Conservation (phyloP, 306 rosid genomes). For the Rubus parviflorus region DNA sequence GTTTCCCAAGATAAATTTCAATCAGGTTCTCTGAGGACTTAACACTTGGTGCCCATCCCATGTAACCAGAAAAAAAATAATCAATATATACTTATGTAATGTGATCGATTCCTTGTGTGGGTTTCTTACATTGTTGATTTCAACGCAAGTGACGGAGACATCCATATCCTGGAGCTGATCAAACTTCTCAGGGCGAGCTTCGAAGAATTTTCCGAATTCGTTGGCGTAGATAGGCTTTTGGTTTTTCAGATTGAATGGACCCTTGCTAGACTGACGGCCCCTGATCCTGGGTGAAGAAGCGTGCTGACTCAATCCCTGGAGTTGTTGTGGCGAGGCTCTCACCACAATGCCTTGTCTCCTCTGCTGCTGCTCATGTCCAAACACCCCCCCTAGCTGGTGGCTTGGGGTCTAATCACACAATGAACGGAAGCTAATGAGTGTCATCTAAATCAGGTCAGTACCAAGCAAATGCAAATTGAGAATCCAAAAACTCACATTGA, state of each 20-base stretch:
- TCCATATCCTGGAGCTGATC: slow-evolving; percentile 39
- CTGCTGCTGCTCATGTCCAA: slow-evolving; percentile 18
- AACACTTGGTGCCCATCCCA: neutral
- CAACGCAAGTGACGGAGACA: slow-evolving; percentile 18
- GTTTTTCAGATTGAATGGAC: slow-evolving; percentile 29
- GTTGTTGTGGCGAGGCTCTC: slow-evolving; percentile 37
- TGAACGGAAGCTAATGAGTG: neutral
- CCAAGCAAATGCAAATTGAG: neutral
- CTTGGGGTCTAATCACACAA: slow-evolving; percentile 26
- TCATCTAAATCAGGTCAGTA: neutral
- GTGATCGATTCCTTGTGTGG: neutral
- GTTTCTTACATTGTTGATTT: slow-evolving; percentile 35
- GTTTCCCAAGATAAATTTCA: neutral
- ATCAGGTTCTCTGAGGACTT: neutral
- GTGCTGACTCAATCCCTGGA: slow-evolving; percentile 36
- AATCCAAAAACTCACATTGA: slow-evolving; percentile 27
- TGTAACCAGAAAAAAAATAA: no score
- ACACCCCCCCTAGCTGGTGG: slow-evolving; percentile 27
- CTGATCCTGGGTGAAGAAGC: slow-evolving; percentile 26
- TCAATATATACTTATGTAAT: neutral
- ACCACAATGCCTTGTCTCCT: slow-evolving; percentile 21
- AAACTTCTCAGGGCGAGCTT: slow-evolving; percentile 43
- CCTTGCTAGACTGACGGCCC: slow-evolving; percentile 13
- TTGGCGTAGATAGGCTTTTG: slow-evolving; percentile 27
- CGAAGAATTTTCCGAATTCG: slow-evolving; percentile 35